Evolutionary conservation across 257 asterid species (phyloP), one percentile per base, ranked within the genome.

Genomic region (Ocimum tenuiflorum): DNA sequence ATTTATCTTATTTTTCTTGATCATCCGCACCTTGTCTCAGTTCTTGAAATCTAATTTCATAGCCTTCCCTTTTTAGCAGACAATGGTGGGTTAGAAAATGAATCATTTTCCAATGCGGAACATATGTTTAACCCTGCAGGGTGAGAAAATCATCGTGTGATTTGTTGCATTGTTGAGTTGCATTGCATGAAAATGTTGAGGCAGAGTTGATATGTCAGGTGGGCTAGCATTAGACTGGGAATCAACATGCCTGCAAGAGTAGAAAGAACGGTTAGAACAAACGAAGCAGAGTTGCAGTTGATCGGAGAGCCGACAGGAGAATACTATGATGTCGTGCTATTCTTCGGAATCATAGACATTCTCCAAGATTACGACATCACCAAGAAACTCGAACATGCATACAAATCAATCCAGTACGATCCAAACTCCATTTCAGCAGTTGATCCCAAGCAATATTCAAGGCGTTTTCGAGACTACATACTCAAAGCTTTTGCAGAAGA

Each of bases 321-420:
- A 41, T 88, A 68, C 77, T 94, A 89, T 53, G 97, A 94, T 43
- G 97, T 94, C 4, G 67, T 90, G 45, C 62, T 94, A 78, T 94
- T 89, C 77, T 88, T 94, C 7, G 92, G 97, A 27, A 80, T 94
- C 73, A 94, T 94, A 60, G 97, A 94, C 88, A 94, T 90, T 31
- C 99, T 94, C 59, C 96, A 88, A 75, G 99, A 94, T 71, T 94
- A 94, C 38, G 97, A 94, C 76, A 88, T 90, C 18, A 88, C 97
- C 63, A 94, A 94, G 78, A 89, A 90, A 69, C 91, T 94, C 0
- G 99, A 94, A 65, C 97, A 94, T 31, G 99, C 99, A 0, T 94
- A 89, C 69, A 94, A 94, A 75, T 94, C 99, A 13, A 83, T 94
- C 48, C 96, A 90, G 36, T 94, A 88, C 42, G 99, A 90, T 46